These are phyloP conservation scores for Aspergillus transmontanensis DNA, from an alignment of 2,329 filamentous ascomycete species.

Conservation along the genomic window DNA sequence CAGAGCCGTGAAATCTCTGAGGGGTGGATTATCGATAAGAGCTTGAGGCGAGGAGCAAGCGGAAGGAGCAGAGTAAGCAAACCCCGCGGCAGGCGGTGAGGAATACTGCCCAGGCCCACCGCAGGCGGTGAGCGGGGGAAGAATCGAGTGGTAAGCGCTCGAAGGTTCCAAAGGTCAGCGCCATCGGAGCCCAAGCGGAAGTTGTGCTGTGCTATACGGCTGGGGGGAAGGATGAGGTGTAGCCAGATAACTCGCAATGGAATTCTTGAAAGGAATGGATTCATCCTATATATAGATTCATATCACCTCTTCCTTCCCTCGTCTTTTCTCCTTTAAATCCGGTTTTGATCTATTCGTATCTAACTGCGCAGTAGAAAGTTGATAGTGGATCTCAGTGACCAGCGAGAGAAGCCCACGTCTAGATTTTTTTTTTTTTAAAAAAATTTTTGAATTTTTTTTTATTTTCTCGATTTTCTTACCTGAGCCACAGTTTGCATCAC, in stretches of 20 bases:
- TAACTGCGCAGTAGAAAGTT: not conserved
- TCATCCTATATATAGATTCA: not conserved
- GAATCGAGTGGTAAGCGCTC: conserved; percentile 35
- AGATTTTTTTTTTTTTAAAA: not conserved
- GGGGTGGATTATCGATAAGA: conserved; percentile 23
- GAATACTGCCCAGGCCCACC: conserved; percentile 24
- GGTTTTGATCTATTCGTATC: not conserved
- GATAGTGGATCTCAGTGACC: conserved; percentile 15
- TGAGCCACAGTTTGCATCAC: conserved; percentile 18
- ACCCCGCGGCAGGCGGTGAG: conserved; percentile 21
- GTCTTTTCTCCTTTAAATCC: not conserved
- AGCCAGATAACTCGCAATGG: not conserved
- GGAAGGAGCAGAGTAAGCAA: not conserved
- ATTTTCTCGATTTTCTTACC: not conserved
- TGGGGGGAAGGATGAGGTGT: not conserved
- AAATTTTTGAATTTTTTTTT: conserved; percentile 5
- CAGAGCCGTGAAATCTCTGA: conserved; percentile 4
- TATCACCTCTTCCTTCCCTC: not conserved
- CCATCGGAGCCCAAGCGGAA: conserved; percentile 10
- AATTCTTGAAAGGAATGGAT: not conserved
- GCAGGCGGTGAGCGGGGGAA: conserved; percentile 29
- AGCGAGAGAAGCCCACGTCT: conserved; percentile 24
- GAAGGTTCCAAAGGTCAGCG: conserved; percentile 42
- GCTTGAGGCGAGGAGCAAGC: not conserved
- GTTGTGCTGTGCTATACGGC: not conserved